Evolutionary conservation across 192 early-diverging fungal species (phyloP).

Genomic region (Umbelopsis sp.): DNA sequence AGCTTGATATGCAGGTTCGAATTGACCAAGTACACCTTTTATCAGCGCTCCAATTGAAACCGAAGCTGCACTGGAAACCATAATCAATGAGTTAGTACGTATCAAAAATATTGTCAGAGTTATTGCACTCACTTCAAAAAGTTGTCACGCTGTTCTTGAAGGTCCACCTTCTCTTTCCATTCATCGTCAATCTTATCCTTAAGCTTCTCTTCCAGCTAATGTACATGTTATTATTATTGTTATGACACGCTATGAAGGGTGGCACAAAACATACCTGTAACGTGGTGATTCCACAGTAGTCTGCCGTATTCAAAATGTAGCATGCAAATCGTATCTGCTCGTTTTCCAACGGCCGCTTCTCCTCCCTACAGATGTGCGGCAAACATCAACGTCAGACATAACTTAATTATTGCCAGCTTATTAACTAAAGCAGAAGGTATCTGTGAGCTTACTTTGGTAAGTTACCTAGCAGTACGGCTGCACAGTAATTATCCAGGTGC

Average conservation of each 20-base stretch:
- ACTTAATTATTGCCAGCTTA: too few species aligned
- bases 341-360: slow-evolving; percentile 59
- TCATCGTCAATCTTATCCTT: slow-evolving; percentile 75
- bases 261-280: slow-evolving; percentile 51
- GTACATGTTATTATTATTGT: background rate
- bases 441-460: slow-evolving; percentile 57
- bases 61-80: slow-evolving; percentile 53
- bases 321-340: slow-evolving; percentile 76
- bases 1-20: slow-evolving; percentile 67
- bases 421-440: background rate
- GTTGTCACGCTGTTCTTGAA: slow-evolving; percentile 74
- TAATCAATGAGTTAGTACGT: background rate
- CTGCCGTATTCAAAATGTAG: slow-evolving; percentile 89
- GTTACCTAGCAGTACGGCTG: slow-evolving; percentile 68
- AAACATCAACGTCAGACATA: slow-evolving; percentile 5
- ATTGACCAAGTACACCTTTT: slow-evolving; percentile 60
- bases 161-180: slow-evolving; percentile 69
- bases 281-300: slow-evolving; percentile 89
- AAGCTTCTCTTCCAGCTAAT: slow-evolving; percentile 89
- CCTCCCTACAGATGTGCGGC: slow-evolving; percentile 50
- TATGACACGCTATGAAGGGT: background rate
- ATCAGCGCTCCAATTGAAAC: slow-evolving; percentile 70
- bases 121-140: slow-evolving; percentile 66
- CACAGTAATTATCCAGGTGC: slow-evolving; percentile 77
- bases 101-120: slow-evolving; percentile 16